phyloP scores from a whole-genome alignment of 1,284 basidiomycete genomes.

The Tilletia caries region DNA sequence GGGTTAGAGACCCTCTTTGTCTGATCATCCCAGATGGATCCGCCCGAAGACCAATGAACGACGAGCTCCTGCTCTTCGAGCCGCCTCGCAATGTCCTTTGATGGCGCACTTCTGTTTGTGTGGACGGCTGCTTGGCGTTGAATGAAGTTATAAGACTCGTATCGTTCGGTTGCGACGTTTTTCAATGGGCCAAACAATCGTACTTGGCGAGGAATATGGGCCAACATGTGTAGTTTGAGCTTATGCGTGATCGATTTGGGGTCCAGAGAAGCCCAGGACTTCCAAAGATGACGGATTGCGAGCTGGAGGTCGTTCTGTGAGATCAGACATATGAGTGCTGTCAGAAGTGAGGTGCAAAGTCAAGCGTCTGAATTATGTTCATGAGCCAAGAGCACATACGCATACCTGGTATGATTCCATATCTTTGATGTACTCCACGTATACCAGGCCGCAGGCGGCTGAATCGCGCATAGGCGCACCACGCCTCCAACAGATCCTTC shows the following conservation, averaged over 20 bases:
- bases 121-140: neutral
- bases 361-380: neutral
- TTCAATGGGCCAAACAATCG: neutral
- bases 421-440: neutral
- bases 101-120: neutral
- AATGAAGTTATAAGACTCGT: neutral
- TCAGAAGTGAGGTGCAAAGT: neutral
- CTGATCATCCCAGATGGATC: neutral
- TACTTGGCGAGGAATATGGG: neutral
- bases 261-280: neutral
- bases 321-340: neutral
- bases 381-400: neutral
- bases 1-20: neutral
- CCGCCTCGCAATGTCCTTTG: neutral
- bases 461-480: neutral
- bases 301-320: no score
- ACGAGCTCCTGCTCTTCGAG: neutral
- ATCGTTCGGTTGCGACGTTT: neutral
- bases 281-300: neutral
- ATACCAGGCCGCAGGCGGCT: neutral
- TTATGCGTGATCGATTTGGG: neutral
- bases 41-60: neutral
- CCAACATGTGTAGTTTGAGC: neutral
- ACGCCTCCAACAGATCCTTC: neutral
- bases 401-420: neutral